Base-by-base conservation (phyloP, 257 asterid genomes). In the Ilex aquifolium region DNA sequence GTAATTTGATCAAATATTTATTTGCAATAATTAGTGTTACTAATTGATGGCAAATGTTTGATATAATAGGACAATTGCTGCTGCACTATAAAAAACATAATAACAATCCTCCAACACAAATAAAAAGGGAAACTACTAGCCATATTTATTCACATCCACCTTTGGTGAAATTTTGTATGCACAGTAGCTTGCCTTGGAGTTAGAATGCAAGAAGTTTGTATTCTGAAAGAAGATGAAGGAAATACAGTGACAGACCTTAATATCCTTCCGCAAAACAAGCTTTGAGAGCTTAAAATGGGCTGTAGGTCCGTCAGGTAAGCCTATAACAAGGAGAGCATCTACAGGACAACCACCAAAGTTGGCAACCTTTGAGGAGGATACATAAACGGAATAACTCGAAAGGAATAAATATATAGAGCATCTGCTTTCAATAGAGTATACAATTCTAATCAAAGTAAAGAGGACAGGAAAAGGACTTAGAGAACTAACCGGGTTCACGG, bases 221-320 rank as follows among this genome's bases (percentile, higher is more conserved):
- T 42, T 49, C 7, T 55, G 39, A 2, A 49, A 53, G 31, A 14
- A 54, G 7, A 15, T 3, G 48, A 54, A 51, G 12, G 32, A 14
- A 10, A 16, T 64, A 13, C 58, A 59, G 30, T 51, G 48, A 7
- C 64, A 13, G 57, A 91, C 98, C 95, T 89, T 92, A 56, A 92
- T 71, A 73, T 92, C 97, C 82, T 92, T 90, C 61, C 84, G 88
- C 79, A 92, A 71, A 68, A 77, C 84, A 74, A 92, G 89, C 48
- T 70, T 85, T 30, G 96, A 87, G 36, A 92, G 91, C 80, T 87
- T 92, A 80, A 92, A 89, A 79, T 92, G 97, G 31, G 97, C 99
- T 65, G 95, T 92, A 31, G 98, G 98, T 69, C 98, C 98, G 65
- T 78, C 84, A 39, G 98, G 98, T 60, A 92, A 71, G 59, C 82